A percentile compares a stretch with the other conserved stretches of the same genome.
Conservation (phyloP, 2,329 filamentous ascomycete species). For the Fusarium beomiforme region DNA sequence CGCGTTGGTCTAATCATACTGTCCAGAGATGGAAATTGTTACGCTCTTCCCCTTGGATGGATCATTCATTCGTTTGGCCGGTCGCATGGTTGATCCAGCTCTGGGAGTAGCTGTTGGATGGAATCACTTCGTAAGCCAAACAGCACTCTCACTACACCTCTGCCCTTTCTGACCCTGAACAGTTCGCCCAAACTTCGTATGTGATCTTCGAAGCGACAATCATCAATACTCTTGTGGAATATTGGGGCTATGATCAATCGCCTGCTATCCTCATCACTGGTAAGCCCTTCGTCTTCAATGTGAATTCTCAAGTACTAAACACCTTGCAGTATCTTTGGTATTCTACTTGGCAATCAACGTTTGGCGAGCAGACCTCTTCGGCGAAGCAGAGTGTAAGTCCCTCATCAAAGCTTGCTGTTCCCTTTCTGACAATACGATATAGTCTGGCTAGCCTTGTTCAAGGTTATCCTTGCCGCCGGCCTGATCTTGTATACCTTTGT, state of each 20-base stretch:
- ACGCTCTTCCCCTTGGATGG: neutral
- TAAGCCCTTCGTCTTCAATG: neutral
- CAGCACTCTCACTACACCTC: neutral
- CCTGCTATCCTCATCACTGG: neutral
- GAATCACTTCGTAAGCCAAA: neutral
- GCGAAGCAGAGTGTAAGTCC: neutral
- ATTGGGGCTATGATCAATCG: neutral
- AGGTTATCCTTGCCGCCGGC: slow-evolving; percentile 72
- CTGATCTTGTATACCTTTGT: slow-evolving; percentile 78
- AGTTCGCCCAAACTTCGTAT: neutral
- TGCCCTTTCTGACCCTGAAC: neutral
- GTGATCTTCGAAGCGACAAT: neutral
- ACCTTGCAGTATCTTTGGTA: neutral
- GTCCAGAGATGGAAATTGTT: neutral
- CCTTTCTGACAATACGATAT: neutral
- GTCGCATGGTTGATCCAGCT: neutral
- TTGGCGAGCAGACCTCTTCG: neutral
- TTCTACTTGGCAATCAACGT: neutral
- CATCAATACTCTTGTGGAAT: neutral
- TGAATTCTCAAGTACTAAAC: neutral
- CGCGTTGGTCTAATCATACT: neutral
- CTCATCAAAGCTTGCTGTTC: neutral
- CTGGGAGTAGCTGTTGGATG: neutral
- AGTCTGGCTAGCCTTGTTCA: slow-evolving; percentile 68
- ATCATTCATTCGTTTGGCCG: neutral